Evolutionary conservation across 331 rosid species (phyloP).

Genomic region (Saraca asoca): DNA sequence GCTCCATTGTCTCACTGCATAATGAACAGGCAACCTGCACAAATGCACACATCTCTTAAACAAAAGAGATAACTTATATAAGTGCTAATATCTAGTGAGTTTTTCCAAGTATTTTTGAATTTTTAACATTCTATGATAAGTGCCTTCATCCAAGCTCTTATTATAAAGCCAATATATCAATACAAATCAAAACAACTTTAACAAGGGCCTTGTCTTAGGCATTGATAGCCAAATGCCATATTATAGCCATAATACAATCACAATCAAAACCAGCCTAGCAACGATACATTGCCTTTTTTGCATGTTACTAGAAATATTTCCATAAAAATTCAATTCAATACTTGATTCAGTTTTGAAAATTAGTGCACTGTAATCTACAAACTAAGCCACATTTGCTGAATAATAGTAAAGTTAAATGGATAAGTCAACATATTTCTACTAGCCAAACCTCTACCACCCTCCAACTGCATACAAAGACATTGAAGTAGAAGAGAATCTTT

Average conservation of each 20-base stretch:
- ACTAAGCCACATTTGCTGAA: slow-evolving; percentile 2
- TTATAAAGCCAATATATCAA: no score
- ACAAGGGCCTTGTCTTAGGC: no score
- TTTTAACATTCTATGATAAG: no score
- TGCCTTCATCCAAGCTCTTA: no score
- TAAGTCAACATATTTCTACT: slow-evolving; percentile 4
- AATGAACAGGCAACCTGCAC: slow-evolving; percentile 85
- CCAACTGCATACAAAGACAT: slow-evolving; percentile 9
- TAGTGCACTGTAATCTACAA: background rate
- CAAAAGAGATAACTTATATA: background rate
- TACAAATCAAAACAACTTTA: no score
- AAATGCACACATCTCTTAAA: slow-evolving; percentile 28
- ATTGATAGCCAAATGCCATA: no score
- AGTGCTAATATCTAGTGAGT: no score
- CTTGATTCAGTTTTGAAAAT: background rate
- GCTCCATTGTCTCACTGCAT: slow-evolving; percentile 86
- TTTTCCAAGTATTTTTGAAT: no score
- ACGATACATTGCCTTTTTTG: background rate
- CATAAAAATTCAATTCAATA: slow-evolving; percentile 2
- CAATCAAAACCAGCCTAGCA: no score
- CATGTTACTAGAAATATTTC: background rate
- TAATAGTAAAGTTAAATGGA: background rate
- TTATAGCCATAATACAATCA: no score
- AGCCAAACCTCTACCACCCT: slow-evolving; percentile 1
- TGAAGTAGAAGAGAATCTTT: background rate